phyloP scores from a whole-genome alignment of 192 early-diverging fungal genomes.

The Coemansia sp. region DNA sequence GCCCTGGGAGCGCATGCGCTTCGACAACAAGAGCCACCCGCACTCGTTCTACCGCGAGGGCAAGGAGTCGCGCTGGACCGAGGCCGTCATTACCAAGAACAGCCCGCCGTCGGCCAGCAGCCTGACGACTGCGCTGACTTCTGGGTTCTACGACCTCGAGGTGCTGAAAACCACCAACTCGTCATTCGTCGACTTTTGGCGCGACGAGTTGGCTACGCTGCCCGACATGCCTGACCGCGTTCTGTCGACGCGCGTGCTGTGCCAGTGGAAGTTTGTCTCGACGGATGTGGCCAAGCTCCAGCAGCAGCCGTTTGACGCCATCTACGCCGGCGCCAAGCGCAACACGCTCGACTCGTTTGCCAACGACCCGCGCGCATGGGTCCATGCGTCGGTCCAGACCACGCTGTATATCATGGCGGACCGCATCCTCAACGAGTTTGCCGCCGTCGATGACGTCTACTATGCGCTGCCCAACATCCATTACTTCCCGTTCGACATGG shows the following conservation, averaged over 20 bases:
- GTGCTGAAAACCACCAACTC: conserved; percentile 85
- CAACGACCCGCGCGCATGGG: conserved; percentile 62
- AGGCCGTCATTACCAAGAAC: conserved; percentile 52
- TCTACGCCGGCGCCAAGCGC: conserved; percentile 59
- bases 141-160: conserved; percentile 69
- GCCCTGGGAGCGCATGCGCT: conserved; percentile 72
- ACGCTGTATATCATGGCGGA: conserved; percentile 78
- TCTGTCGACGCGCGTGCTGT: conserved; percentile 71
- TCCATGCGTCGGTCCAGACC: conserved; percentile 75
- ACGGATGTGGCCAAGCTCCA: conserved; percentile 15
- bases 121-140: conserved; percentile 53
- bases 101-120: conserved; percentile 17
- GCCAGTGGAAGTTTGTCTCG: conserved; percentile 60
- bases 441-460: conserved; percentile 58
- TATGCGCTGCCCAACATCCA: conserved; percentile 80
- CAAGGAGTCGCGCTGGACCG: conserved; percentile 65
- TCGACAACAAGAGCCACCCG: conserved; percentile 61
- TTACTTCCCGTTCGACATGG: conserved; percentile 71
- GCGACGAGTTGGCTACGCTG: conserved; percentile 73
- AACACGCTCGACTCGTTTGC: conserved; percentile 76
- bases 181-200: conserved; percentile 70
- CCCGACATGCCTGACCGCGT: conserved; percentile 74
- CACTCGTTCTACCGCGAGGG: conserved; percentile 74
- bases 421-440: conserved; percentile 59
- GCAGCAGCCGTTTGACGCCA: conserved; percentile 55